Percentiles rank a stretch among this genome's conserved stretches.
Conservation (phyloP, 2,329 filamentous ascomycete genomes). For the Ophiostoma ulmi region DNA sequence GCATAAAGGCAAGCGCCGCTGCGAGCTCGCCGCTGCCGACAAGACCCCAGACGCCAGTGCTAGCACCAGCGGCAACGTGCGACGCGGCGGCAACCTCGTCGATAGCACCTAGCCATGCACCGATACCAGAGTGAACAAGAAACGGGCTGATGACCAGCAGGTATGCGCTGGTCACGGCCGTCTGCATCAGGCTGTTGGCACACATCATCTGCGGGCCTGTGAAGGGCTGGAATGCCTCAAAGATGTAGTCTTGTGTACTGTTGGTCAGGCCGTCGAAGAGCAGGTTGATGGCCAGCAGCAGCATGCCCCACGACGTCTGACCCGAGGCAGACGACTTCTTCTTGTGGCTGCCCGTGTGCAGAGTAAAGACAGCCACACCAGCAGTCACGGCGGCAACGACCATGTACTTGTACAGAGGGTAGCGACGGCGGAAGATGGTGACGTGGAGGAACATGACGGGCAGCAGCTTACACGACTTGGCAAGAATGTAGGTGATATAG, state of each 20-base stretch:
- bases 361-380: constrained; percentile 90
- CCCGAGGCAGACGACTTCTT: constrained; percentile 39
- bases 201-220: constrained; percentile 99
- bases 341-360: constrained; percentile 63
- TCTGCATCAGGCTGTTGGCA: constrained; percentile 86
- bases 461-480: constrained; percentile 97
- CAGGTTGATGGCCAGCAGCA: constrained; percentile 81
- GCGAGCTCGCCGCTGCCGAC: constrained; percentile 67
- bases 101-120: constrained; percentile 63
- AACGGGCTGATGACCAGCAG: constrained; percentile 72
- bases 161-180: constrained; percentile 69
- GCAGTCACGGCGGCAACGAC: constrained; percentile 87
- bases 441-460: constrained; percentile 97
- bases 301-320: constrained; percentile 70
- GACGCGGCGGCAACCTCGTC: constrained; percentile 52
- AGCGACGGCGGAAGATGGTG: constrained; percentile 80
- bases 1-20: constrained; percentile 76
- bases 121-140: constrained; percentile 61
- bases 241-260: constrained; percentile 93
- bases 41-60: constrained; percentile 32
- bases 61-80: neutral
- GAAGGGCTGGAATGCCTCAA: constrained; percentile 71
- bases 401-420: constrained; percentile 93
- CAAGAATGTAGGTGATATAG: constrained; percentile 95
- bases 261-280: constrained; percentile 96